These are phyloP conservation scores for Scopulariopsis brevicaulis DNA, from an alignment of 2,329 filamentous ascomycete genomes.

Conservation along the genomic window DNA sequence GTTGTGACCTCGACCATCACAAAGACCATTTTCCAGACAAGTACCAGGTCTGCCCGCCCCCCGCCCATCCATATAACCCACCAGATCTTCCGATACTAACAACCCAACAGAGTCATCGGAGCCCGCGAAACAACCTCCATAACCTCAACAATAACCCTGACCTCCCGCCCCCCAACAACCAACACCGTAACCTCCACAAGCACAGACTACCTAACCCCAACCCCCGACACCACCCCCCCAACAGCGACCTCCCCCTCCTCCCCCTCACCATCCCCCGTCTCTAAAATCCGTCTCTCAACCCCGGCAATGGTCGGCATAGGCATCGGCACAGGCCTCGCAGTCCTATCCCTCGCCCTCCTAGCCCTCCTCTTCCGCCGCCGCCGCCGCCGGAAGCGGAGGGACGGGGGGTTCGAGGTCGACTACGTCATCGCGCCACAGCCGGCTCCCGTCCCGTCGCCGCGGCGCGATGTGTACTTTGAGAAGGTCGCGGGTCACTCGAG, in stretches of 20 bases:
- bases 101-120: neutral
- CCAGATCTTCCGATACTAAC: neutral
- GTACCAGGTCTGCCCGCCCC: neutral
- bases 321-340: conserved; percentile 2
- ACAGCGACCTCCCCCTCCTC: neutral
- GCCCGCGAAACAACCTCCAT: conserved; percentile 1
- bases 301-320: conserved; percentile 5
- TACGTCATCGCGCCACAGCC: conserved; percentile 1
- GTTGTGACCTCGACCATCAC: neutral
- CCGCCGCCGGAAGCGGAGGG: neutral
- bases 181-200: conserved; percentile 1
- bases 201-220: neutral
- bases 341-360: neutral
- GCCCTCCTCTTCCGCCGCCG: conserved; percentile 1
- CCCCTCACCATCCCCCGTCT: too few relatives aligned
- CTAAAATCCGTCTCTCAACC: conserved; percentile 3
- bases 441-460: neutral
- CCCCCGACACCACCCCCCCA: neutral
- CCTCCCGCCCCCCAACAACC: neutral
- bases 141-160: neutral
- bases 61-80: too few relatives aligned
- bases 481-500: neutral
- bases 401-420: neutral
- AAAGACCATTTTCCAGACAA: conserved; percentile 2
- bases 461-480: neutral